Evolutionary conservation across 75 land plant genomes (phyloP).

Genomic region (Pinus taeda): DNA sequence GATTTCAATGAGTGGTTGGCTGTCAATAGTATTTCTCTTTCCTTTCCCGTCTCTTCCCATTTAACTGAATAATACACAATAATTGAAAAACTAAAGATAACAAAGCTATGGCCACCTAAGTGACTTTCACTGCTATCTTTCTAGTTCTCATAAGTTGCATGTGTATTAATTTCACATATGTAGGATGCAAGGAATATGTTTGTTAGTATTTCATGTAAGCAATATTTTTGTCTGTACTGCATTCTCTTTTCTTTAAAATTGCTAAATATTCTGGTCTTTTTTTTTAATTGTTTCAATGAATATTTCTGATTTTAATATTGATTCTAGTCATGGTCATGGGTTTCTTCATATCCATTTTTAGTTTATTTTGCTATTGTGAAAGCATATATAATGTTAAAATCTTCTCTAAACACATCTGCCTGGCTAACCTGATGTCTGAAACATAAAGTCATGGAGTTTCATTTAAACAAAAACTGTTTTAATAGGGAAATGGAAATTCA

Average conservation of each 20-base stretch:
- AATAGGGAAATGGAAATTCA: background rate
- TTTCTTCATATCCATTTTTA: background rate
- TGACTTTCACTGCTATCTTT: conserved; percentile 1
- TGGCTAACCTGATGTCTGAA: background rate
- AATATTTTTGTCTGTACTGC: background rate
- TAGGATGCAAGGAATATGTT: background rate
- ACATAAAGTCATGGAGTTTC: background rate
- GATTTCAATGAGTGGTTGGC: conserved; percentile 89
- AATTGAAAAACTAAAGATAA: background rate
- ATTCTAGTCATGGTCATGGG: background rate
- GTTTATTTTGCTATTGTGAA: background rate
- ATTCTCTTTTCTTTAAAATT: background rate
- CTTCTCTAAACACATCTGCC: background rate
- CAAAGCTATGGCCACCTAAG: background rate
- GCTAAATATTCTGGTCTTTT: background rate
- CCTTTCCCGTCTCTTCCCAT: conserved; percentile 4
- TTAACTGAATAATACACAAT: background rate
- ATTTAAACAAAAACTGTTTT: background rate
- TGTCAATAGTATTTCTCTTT: conserved; percentile 64
- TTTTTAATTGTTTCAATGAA: background rate
- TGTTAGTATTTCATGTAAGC: background rate
- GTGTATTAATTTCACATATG: background rate
- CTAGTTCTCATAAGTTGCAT: background rate
- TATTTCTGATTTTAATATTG: background rate
- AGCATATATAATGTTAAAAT: background rate